phyloP scores from a whole-genome alignment of 345 rosid species.

The Camelina laxa region DNA sequence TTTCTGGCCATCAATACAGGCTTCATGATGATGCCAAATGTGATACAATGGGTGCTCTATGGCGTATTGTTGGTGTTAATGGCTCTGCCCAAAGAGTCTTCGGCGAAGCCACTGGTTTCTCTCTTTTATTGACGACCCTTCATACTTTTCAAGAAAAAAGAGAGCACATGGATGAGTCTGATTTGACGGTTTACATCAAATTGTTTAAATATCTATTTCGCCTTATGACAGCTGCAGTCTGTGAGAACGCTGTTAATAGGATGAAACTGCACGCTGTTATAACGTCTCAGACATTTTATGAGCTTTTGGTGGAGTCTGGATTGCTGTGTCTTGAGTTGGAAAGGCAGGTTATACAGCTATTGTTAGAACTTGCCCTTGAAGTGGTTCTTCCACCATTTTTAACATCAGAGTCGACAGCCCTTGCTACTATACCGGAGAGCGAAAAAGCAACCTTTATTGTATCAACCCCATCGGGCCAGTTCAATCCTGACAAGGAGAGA shows the following conservation, averaged over 20 bases:
- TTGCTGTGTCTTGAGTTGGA: constrained; percentile 93
- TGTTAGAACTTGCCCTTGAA: constrained; percentile 96
- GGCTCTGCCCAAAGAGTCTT: constrained; percentile 84
- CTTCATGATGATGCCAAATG: constrained; percentile 93
- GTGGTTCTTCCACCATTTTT: constrained; percentile 89
- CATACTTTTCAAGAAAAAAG: constrained; percentile 84
- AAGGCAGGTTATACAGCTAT: constrained; percentile 91
- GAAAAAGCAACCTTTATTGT: constrained; percentile 59
- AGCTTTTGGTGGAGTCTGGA: constrained; percentile 90
- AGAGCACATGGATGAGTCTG: constrained; percentile 61
- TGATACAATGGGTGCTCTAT: constrained; percentile 94
- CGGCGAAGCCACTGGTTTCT: constrained; percentile 98
- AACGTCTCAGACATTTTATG: constrained; percentile 89
- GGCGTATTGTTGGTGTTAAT: constrained; percentile 94
- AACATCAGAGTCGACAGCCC: constrained; percentile 56
- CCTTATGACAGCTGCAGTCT: constrained; percentile 87
- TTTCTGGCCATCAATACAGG: constrained; percentile 84
- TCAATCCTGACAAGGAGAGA: constrained; percentile 79
- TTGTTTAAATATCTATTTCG: constrained; percentile 86
- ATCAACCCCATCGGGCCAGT: constrained; percentile 62
- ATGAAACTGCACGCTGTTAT: constrained; percentile 77
- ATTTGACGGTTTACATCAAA: constrained; percentile 60
- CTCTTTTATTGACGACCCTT: constrained; percentile 90
- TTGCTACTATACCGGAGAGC: constrained; percentile 53
- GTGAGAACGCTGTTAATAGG: constrained; percentile 80